A percentile compares a stretch with the other conserved stretches of the same genome.
These are phyloP conservation scores for Inonotus hispidus DNA, from an alignment of 1,284 basidiomycete species.

Conservation along the genomic window DNA sequence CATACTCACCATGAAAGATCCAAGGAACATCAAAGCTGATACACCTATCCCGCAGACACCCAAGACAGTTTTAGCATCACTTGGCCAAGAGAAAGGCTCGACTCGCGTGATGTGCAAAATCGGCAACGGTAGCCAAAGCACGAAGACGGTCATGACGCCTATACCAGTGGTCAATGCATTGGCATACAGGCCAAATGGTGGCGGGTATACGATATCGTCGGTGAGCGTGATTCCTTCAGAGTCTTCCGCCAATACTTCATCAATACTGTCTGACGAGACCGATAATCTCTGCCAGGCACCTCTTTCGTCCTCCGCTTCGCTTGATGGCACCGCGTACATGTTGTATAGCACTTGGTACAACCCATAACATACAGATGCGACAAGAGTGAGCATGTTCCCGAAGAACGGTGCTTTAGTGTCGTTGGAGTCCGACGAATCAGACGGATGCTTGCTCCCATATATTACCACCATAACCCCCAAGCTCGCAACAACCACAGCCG, in stretches of 20 bases:
- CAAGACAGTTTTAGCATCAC: slow-evolving; percentile 35
- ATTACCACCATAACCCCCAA: slow-evolving; percentile 68
- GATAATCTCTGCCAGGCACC: slow-evolving; percentile 40
- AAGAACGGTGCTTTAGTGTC: slow-evolving; percentile 42
- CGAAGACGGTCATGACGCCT: slow-evolving; percentile 55
- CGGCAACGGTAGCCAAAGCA: slow-evolving; percentile 71
- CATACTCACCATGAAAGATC: slow-evolving; percentile 63
- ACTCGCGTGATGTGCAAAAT: slow-evolving; percentile 55
- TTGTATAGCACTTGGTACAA: slow-evolving; percentile 83
- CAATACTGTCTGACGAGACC: slow-evolving; percentile 24
- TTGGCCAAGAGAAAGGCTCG: slow-evolving; percentile 58
- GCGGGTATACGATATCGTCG: slow-evolving; percentile 41
- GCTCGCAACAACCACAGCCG: slow-evolving; percentile 72
- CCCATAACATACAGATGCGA: slow-evolving; percentile 64
- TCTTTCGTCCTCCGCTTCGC: slow-evolving; percentile 39
- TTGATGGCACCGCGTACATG: slow-evolving; percentile 61
- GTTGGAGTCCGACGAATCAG: slow-evolving; percentile 18
- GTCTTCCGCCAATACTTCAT: slow-evolving; percentile 25
- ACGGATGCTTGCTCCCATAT: slow-evolving; percentile 58
- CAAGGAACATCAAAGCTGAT: slow-evolving; percentile 69
- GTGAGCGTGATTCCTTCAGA: not conserved
- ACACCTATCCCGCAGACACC: slow-evolving; percentile 58
- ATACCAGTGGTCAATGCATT: slow-evolving; percentile 68
- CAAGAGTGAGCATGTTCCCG: slow-evolving; percentile 69
- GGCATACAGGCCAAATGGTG: slow-evolving; percentile 74